Conservation (phyloP, 177 flowering plant genomes). For the Vitis hybrid region DNA sequence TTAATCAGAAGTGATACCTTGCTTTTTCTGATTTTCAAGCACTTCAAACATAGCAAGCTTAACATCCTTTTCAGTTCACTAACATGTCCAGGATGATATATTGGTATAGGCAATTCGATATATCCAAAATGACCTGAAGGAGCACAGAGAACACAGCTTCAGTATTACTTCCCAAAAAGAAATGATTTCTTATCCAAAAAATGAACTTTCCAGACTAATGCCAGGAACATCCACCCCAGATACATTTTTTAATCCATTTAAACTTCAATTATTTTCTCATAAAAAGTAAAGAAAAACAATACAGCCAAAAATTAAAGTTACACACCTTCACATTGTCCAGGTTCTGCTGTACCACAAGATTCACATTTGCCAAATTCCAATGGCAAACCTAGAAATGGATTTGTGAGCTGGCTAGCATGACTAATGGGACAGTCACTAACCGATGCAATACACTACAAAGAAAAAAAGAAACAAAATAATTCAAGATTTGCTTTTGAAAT, state of each 20-base stretch:
- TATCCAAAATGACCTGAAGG: constrained; percentile 88
- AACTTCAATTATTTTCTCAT: too few relatives aligned
- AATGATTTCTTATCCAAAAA: too few relatives aligned
- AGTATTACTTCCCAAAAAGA: background rate
- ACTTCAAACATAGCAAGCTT: constrained; percentile 64
- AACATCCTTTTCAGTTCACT: constrained; percentile 56
- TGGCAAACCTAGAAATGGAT: constrained; percentile 87
- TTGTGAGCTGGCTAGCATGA: constrained; percentile 75
- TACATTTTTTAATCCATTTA: too few relatives aligned
- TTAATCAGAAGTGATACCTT: constrained; percentile 39
- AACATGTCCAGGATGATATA: constrained; percentile 74
- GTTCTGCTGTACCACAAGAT: constrained; percentile 83
- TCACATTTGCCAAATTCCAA: constrained; percentile 81
- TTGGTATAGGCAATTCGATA: constrained; percentile 70
- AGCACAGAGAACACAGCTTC: constrained; percentile 9
- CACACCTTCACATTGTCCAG: constrained; percentile 81
- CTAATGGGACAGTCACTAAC: constrained; percentile 59
- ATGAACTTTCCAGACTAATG: too few relatives aligned
- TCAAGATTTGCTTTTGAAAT: background rate
- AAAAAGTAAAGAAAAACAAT: background rate
- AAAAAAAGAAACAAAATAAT: constrained; percentile 3
- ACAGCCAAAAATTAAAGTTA: background rate
- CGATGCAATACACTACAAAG: constrained; percentile 56
- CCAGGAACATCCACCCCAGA: too few relatives aligned
- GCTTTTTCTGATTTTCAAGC: constrained; percentile 52